Evolutionary conservation across 768 basidiomycete genomes (phyloP).

Genomic region (Lactarius akahatsu): DNA sequence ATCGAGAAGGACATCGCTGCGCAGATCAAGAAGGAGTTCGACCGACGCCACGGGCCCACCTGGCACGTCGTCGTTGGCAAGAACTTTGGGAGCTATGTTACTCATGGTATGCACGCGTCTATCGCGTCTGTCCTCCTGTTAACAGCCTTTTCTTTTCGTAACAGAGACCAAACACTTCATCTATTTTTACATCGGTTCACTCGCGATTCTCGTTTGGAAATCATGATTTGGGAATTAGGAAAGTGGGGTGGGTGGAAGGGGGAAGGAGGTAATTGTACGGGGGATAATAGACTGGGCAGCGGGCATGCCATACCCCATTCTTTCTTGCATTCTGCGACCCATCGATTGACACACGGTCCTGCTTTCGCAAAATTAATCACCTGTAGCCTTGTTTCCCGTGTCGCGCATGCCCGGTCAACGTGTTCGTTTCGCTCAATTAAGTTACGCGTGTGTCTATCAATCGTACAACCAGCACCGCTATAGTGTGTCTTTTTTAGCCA

Average conservation of each 20-base stretch:
- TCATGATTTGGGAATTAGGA: slow-evolving; percentile 47
- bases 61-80: slow-evolving; percentile 99
- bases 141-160: slow-evolving; percentile 15
- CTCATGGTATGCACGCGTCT: slow-evolving; percentile 69
- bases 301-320: slow-evolving; percentile 13
- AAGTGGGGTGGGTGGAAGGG: background rate
- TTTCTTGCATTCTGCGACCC: slow-evolving; percentile 3
- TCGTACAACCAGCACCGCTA: slow-evolving; percentile 5
- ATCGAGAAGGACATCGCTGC: slow-evolving; percentile 99
- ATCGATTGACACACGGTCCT: slow-evolving; percentile 18
- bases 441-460: slow-evolving; percentile 7
- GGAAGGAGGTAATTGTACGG: slow-evolving; percentile 5
- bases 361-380: slow-evolving; percentile 9
- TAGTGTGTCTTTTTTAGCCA: slow-evolving; percentile 19
- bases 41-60: slow-evolving; percentile 86
- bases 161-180: slow-evolving; percentile 98
- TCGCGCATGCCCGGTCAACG: slow-evolving; percentile 12
- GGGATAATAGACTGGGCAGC: slow-evolving; percentile 12
- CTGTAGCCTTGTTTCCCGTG: background rate
- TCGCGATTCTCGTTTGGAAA: slow-evolving; percentile 95
- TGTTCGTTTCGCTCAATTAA: slow-evolving; percentile 16
- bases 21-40: slow-evolving; percentile 97
- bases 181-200: slow-evolving; percentile 93
- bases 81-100: slow-evolving; percentile 98
- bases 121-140: slow-evolving; percentile 21